Evolutionary conservation across 495 filamentous ascomycete genomes (phyloP).

Genomic region (Penicillium malachiteum): DNA sequence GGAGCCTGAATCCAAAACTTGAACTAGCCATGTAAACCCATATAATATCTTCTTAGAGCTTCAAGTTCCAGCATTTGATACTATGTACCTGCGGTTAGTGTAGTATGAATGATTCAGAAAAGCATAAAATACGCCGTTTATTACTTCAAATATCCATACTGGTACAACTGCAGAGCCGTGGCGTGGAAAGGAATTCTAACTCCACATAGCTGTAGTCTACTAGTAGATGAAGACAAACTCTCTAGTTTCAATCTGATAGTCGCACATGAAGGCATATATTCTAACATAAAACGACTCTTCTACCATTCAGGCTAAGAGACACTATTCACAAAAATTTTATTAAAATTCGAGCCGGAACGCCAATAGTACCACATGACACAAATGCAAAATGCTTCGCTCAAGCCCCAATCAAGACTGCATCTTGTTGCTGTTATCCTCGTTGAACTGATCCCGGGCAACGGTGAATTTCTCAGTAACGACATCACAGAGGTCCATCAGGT

Average conservation of each 20-base stretch:
- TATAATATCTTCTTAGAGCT: too few relatives aligned
- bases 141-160: too few relatives aligned
- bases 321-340: constrained; percentile 1
- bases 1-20: too few relatives aligned
- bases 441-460: constrained; percentile 61
- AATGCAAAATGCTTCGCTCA: constrained; percentile 12
- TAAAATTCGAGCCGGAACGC: constrained; percentile 3
- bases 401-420: constrained; percentile 33
- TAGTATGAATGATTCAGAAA: too few relatives aligned
- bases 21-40: too few relatives aligned
- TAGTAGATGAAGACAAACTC: too few relatives aligned
- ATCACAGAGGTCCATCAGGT: constrained; percentile 87
- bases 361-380: constrained; percentile 9
- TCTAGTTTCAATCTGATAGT: neutral
- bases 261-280: neutral
- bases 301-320: neutral
- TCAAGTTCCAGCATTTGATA: too few relatives aligned
- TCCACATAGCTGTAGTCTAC: too few relatives aligned
- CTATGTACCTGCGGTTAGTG: too few relatives aligned
- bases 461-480: constrained; percentile 86
- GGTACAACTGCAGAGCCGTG: too few relatives aligned
- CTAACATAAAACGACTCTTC: neutral
- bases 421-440: constrained; percentile 36
- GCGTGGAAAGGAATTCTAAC: too few relatives aligned
- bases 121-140: too few relatives aligned